A percentile compares a stretch with the other conserved stretches of the same genome.
These are phyloP conservation scores for Fusarium sp. DNA, from an alignment of 2,329 filamentous ascomycete species.

Conservation along the genomic window DNA sequence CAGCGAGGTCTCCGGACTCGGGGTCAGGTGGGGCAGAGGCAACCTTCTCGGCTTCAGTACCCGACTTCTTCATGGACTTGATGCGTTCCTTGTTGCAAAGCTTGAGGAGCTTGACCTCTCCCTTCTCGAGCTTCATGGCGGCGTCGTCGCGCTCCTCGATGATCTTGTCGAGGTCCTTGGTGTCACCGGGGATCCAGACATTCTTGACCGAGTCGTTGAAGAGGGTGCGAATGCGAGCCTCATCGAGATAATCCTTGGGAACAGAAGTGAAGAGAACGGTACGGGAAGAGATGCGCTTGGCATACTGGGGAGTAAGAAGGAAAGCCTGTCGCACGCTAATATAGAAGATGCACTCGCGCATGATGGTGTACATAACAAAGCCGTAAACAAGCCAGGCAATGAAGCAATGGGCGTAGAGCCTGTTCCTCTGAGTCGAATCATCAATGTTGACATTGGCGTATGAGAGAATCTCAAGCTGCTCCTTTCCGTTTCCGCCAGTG, in stretches of 20 bases:
- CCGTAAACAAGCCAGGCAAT: slow-evolving; percentile 85
- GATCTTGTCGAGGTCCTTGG: slow-evolving; percentile 76
- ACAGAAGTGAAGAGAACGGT: slow-evolving; percentile 94
- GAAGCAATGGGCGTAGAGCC: slow-evolving; percentile 82
- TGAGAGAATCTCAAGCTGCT: slow-evolving; percentile 66
- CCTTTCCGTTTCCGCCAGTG: slow-evolving; percentile 73
- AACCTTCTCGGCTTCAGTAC: slow-evolving; percentile 31
- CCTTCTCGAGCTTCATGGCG: slow-evolving; percentile 81
- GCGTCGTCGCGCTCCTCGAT: slow-evolving; percentile 79
- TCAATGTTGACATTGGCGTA: slow-evolving; percentile 57
- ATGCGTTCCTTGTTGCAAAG: slow-evolving; percentile 55
- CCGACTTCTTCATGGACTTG: slow-evolving; percentile 48
- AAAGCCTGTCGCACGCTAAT: slow-evolving; percentile 95
- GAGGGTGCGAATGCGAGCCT: slow-evolving; percentile 75
- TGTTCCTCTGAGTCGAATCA: slow-evolving; percentile 60
- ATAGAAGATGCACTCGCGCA: slow-evolving; percentile 90
- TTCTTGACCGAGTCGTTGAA: slow-evolving; percentile 83
- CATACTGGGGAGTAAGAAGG: slow-evolving; percentile 83
- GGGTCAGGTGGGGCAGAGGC: slow-evolving; percentile 63
- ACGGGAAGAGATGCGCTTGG: slow-evolving; percentile 85
- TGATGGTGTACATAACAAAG: slow-evolving; percentile 90
- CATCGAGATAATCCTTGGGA: slow-evolving; percentile 77
- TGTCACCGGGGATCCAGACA: slow-evolving; percentile 84
- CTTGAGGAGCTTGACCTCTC: slow-evolving; percentile 83
- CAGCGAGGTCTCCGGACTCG: slow-evolving; percentile 72